phyloP scores from a whole-genome alignment of 2,329 filamentous ascomycete genomes.

The Epichloe festucae region DNA sequence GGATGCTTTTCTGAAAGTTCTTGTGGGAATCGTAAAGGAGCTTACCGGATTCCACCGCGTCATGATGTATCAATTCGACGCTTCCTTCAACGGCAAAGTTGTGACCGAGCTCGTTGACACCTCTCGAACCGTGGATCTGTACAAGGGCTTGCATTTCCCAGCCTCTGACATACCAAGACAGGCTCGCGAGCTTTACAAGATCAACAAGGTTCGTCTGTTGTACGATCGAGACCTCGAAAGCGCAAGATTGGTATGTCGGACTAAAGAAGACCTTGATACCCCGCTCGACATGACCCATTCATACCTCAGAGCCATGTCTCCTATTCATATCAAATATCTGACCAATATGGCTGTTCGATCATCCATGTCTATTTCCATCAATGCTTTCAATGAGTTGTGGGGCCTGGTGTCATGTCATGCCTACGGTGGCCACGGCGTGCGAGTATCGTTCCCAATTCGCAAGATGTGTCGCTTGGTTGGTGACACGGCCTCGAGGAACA shows the following conservation, averaged over 20 bases:
- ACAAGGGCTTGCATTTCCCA: slow-evolving; percentile 79
- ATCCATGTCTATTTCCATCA: slow-evolving; percentile 90
- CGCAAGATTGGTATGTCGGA: slow-evolving; percentile 68
- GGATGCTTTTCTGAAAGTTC: slow-evolving; percentile 62
- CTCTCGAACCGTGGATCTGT: slow-evolving; percentile 65
- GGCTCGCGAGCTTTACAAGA: slow-evolving; percentile 75
- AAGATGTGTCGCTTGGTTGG: slow-evolving; percentile 87
- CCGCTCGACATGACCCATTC: slow-evolving; percentile 76
- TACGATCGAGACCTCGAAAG: slow-evolving; percentile 77
- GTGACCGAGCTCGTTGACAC: slow-evolving; percentile 81
- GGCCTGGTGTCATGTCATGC: slow-evolving; percentile 78
- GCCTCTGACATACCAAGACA: slow-evolving; percentile 79
- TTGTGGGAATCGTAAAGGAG: slow-evolving; percentile 80
- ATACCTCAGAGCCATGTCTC: slow-evolving; percentile 80
- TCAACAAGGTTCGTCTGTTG: slow-evolving; percentile 78
- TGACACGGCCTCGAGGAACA: slow-evolving; percentile 75
- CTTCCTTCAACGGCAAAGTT: slow-evolving; percentile 69
- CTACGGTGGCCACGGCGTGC: slow-evolving; percentile 66
- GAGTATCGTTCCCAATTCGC: slow-evolving; percentile 81
- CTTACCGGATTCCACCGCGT: slow-evolving; percentile 83
- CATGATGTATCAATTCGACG: slow-evolving; percentile 87
- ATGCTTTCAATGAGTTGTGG: slow-evolving; percentile 76
- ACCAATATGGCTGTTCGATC: slow-evolving; percentile 83
- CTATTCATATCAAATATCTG: slow-evolving; percentile 79
- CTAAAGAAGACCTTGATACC: slow-evolving; percentile 55